Conservation (phyloP, 805 yeast species). For the Cyberlindnera veronae region DNA sequence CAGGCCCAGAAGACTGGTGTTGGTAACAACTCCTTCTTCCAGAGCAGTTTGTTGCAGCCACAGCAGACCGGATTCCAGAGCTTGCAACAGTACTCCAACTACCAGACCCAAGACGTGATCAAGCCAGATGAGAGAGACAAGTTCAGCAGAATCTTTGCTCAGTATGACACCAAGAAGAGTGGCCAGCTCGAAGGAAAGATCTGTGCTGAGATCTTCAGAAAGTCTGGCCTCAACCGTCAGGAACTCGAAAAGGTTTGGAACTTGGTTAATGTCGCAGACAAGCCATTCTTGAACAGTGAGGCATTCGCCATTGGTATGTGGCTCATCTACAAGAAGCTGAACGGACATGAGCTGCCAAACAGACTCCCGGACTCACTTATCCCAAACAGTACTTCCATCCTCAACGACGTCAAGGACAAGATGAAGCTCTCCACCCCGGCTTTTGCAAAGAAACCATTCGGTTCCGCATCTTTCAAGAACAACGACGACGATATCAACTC, state of each 20-base stretch:
- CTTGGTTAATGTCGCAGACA: constrained; percentile 75
- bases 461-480: constrained; percentile 60
- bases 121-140: constrained; percentile 83
- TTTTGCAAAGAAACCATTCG: constrained; percentile 19
- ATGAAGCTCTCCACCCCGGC: constrained; percentile 25
- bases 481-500: constrained; percentile 61
- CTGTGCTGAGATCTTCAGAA: constrained; percentile 84
- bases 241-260: constrained; percentile 93
- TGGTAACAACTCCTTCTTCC: constrained; percentile 39
- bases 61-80: constrained; percentile 30
- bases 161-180: constrained; percentile 69
- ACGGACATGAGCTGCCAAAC: constrained; percentile 82
- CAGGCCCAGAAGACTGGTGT: constrained; percentile 67
- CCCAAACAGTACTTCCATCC: constrained; percentile 78
- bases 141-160: constrained; percentile 82
- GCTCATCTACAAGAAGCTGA: constrained; percentile 83
- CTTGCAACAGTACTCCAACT: constrained; percentile 28
- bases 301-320: constrained; percentile 98
- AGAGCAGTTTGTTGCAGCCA: constrained; percentile 31
- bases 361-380: constrained; percentile 83
- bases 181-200: constrained; percentile 78
- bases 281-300: constrained; percentile 81
- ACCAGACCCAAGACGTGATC: constrained; percentile 55
- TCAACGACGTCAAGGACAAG: constrained; percentile 68
- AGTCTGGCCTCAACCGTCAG: constrained; percentile 81